Conservation (phyloP, 371 early-diverging fungal genomes). For the Mucor velutinosus region DNA sequence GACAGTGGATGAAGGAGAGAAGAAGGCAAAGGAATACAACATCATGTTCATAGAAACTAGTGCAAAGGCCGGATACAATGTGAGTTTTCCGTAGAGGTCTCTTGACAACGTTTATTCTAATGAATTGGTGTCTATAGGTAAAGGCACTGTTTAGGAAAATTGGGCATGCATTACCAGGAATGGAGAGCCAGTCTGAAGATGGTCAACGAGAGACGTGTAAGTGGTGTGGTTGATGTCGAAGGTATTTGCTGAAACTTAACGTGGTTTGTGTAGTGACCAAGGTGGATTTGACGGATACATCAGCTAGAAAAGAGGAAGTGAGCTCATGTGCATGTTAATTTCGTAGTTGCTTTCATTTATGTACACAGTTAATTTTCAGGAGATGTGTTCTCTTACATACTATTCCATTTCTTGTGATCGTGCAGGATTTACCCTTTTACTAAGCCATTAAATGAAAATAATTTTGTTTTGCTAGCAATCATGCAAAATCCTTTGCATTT, state of each 20-base stretch:
- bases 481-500: too few species aligned
- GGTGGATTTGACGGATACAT: conserved; percentile 46
- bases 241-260: not conserved
- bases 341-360: not conserved
- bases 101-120: not conserved
- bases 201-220: conserved; percentile 42
- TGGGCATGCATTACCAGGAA: conserved; percentile 93
- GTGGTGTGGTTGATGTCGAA: not conserved
- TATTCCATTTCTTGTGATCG: not conserved
- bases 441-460: too few species aligned
- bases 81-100: conserved; percentile 1
- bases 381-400: not conserved
- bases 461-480: too few species aligned
- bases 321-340: conserved; percentile 49
- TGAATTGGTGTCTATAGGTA: conserved; percentile 38
- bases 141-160: conserved; percentile 95
- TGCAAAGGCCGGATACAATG: conserved; percentile 96
- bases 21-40: conserved; percentile 91
- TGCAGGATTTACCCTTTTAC: not conserved
- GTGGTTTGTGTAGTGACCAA: conserved; percentile 35
- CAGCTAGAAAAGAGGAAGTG: conserved; percentile 36
- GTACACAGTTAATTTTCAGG: not conserved
- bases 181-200: conserved; percentile 66
- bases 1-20: conserved; percentile 95
- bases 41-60: conserved; percentile 97